These are phyloP conservation scores for Herpetospermum pedunculosum DNA, from an alignment of 306 rosid genomes.

Conservation along the genomic window DNA sequence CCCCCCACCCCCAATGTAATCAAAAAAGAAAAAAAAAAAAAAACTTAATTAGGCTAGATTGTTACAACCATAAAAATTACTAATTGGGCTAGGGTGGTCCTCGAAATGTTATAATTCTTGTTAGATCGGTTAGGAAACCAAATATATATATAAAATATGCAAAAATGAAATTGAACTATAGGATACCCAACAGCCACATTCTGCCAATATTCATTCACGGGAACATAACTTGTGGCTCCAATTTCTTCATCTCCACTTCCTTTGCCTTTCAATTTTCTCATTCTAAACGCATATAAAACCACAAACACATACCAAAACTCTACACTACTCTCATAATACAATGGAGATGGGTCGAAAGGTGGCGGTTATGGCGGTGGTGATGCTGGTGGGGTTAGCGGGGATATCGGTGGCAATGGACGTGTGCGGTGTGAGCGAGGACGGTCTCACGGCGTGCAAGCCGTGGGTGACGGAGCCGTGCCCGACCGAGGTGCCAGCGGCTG, in stretches of 20 bases:
- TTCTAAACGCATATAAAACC: neutral
- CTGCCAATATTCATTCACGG: constrained; percentile 33
- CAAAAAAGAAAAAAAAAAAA: no score
- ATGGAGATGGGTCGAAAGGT: constrained; percentile 8
- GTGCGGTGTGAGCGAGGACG: constrained; percentile 41
- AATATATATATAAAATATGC: no score
- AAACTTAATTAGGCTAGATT: no score
- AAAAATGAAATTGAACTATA: neutral
- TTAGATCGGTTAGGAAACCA: no score
- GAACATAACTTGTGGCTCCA: constrained; percentile 16
- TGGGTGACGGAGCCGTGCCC: constrained; percentile 51
- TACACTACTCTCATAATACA: neutral
- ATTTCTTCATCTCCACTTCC: neutral
- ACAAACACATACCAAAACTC: neutral
- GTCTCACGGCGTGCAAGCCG: constrained; percentile 46
- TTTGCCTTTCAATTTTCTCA: neutral
- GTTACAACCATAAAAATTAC: no score
- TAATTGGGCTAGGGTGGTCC: no score
- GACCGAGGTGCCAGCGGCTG: constrained; percentile 16
- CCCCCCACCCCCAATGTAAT: no score
- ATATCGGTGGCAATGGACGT: constrained; percentile 16
- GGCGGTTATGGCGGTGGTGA: neutral
- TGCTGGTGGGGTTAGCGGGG: neutral
- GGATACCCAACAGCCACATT: neutral
- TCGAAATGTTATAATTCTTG: no score